These are phyloP conservation scores for Cutaneotrichosporon cutaneum DNA, from an alignment of 1,284 basidiomycete species.

Conservation along the genomic window DNA sequence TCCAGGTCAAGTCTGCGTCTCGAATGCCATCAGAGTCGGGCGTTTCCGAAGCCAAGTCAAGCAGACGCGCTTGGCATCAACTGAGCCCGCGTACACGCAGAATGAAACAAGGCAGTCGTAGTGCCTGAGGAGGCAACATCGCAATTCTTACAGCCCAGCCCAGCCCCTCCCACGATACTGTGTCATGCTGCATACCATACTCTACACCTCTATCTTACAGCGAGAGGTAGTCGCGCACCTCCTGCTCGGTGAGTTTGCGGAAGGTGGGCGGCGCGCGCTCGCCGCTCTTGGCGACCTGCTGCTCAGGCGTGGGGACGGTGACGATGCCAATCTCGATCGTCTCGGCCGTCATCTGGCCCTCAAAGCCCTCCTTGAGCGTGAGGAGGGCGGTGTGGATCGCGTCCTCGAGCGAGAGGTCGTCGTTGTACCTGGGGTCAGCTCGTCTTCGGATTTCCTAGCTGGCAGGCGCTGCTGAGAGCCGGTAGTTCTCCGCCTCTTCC, in stretches of 20 bases:
- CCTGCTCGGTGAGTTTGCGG: conserved; percentile 88
- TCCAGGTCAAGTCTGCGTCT: too few relatives aligned
- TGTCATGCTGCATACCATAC: conserved; percentile 18
- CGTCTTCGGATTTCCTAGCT: neutral
- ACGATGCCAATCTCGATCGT: conserved; percentile 98
- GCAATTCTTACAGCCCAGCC: too few relatives aligned
- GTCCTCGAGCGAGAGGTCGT: conserved; percentile 97
- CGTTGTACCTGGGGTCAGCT: conserved; percentile 77
- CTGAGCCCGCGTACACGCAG: too few relatives aligned
- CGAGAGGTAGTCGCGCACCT: conserved; percentile 84
- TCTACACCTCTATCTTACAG: conserved; percentile 40
- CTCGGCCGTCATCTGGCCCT: conserved; percentile 99
- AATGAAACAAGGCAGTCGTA: too few relatives aligned
- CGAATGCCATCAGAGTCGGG: too few relatives aligned
- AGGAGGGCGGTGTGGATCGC: conserved; percentile 99
- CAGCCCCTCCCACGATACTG: too few relatives aligned
- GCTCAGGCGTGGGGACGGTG: conserved; percentile 75
- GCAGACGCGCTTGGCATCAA: too few relatives aligned
- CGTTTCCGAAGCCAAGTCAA: too few relatives aligned
- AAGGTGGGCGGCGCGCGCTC: conserved; percentile 81
- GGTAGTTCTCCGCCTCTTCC: too few relatives aligned
- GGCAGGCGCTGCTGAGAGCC: too few relatives aligned
- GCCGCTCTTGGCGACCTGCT: conserved; percentile 67
- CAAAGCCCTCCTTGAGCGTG: conserved; percentile 97
- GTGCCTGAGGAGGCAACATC: too few relatives aligned